phyloP scores from a whole-genome alignment of 202 grass and related monocot genomes.

The Carex sylvatica region DNA sequence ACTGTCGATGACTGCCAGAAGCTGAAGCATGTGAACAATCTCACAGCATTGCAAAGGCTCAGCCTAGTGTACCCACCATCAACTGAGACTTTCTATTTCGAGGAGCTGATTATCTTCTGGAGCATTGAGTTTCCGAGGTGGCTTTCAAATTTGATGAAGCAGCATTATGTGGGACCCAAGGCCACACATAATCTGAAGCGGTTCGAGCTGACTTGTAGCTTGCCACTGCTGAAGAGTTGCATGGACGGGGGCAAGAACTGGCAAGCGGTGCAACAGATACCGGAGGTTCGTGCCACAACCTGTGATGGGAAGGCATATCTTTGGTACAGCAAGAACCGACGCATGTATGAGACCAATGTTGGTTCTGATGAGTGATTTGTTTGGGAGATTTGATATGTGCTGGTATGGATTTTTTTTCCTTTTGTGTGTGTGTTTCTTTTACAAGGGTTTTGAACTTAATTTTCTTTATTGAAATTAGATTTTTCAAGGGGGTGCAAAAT shows the following conservation, averaged over 20 bases:
- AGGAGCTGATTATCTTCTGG: conserved; percentile 85
- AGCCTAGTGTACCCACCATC: conserved; percentile 57
- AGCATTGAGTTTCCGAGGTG: conserved; percentile 68
- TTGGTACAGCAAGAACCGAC: conserved; percentile 56
- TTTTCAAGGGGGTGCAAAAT: not conserved
- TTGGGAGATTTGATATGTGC: conserved; percentile 29
- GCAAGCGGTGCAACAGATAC: conserved; percentile 59
- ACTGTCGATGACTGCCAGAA: conserved; percentile 64
- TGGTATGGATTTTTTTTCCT: conserved; percentile 28
- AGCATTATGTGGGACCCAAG: conserved; percentile 23
- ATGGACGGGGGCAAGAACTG: conserved; percentile 68
- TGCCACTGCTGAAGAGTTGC: conserved; percentile 65
- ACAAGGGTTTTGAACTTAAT: not conserved
- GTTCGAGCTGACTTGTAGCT: conserved; percentile 60
- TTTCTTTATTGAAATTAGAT: not conserved
- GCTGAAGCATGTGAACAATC: conserved; percentile 60
- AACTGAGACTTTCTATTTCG: conserved; percentile 63
- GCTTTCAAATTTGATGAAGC: conserved; percentile 52
- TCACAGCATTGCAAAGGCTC: conserved; percentile 50
- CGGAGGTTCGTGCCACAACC: conserved; percentile 58
- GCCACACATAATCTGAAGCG: conserved; percentile 29
- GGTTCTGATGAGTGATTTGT: conserved; percentile 61
- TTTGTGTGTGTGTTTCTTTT: not conserved
- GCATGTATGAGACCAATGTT: conserved; percentile 68
- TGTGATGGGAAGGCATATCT: conserved; percentile 58